Evolutionary conservation across 805 yeast species (phyloP), one percentile per base, ranked within the genome.

Genomic region (Kuraishia ogatae): DNA sequence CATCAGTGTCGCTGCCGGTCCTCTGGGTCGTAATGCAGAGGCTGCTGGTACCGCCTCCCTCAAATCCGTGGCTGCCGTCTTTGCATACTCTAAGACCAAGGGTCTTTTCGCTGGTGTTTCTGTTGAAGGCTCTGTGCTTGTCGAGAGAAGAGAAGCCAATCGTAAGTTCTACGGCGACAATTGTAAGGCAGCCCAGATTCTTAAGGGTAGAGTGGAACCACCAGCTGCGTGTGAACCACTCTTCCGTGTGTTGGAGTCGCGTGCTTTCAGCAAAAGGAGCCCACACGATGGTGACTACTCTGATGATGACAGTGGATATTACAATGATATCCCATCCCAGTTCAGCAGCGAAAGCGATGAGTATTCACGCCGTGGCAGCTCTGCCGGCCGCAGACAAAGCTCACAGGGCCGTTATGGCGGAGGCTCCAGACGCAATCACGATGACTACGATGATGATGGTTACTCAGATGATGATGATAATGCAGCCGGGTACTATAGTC

Each of bases 21-120:
- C 98, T 1, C 74, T 94, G 60, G 99, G 99, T 55, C 83, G 99
- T 72, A 91, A 89, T 63, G 99, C 97, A 2, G 99, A 93, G 71
- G 97, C 96, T 52, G 96, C 96, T 19, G 98, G 97, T 21, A 81
- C 96, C 26, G 98, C 97, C 1, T 89, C 97, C 2, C 71, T 90
- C 55, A 86, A 85, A 62, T 78, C 86, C 54, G 94, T 91, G 3
- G 89, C 97, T 3, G 96, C 98, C 6, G 85, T 93, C 19, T 93
- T 93, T 67, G 76, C 97, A 1, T 93, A 94, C 72, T 89, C 97
- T 13, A 93, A 94, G 71, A 91, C 97, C 2, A 93, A 94, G 70
- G 99, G 99, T 59, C 78, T 94, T 52, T 93, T 89, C 72, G 99
- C 99, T 0, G 99, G 99, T 66, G 96, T 93, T 20, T 93, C 98